Base-by-base conservation (phyloP, 2,329 filamentous ascomycete species). In the Alternaria sp. region DNA sequence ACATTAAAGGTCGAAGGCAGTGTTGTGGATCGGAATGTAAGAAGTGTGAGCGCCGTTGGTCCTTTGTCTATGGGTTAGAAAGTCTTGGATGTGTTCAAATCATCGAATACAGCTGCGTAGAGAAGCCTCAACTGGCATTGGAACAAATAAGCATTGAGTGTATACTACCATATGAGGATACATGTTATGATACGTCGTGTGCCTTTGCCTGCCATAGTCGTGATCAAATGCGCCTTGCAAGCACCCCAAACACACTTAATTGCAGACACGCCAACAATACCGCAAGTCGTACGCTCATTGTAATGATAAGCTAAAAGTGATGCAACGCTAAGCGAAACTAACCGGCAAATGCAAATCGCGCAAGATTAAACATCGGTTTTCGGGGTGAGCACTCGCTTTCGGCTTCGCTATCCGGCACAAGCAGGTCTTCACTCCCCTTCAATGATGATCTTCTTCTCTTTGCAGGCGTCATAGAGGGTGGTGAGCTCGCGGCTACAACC, bases 401-500 rank as follows among this genome's bases (percentile, higher is more conserved):
- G 14, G 68, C 75, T 34, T 79, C 78, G 63, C 81, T 83, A 41
- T 81, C 77, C 0, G 79, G 80, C 0, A 82, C 73, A 13, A 83
- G 65, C 17, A 82, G 56, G 49, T 83, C 81, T 61, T 83, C 81
- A 58, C 81, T 83, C 11, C 81, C 81, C 58, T 78, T 77, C 7
- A 75, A 46, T 2, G 67, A 63, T 13, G 66, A 66, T 28, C 63
- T 57, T 36, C 66, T 58, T 28, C 67, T 61, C 14, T 65, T 68
- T 5, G 56, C 50, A 28, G 70, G 62, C 10, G 70, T 63, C 9
- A 69, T 60, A 17, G 62, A 62, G 34, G 56, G 71, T 44, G 63
- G 73, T 37, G 59, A 69, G 33, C 71, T 74, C 7, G 72, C 67
- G 36, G 74, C 72, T 14, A 78, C 65, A 14, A 76, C 62, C 0